phyloP scores from a whole-genome alignment of 164 flowering plant genomes.

The Malania oleifera region DNA sequence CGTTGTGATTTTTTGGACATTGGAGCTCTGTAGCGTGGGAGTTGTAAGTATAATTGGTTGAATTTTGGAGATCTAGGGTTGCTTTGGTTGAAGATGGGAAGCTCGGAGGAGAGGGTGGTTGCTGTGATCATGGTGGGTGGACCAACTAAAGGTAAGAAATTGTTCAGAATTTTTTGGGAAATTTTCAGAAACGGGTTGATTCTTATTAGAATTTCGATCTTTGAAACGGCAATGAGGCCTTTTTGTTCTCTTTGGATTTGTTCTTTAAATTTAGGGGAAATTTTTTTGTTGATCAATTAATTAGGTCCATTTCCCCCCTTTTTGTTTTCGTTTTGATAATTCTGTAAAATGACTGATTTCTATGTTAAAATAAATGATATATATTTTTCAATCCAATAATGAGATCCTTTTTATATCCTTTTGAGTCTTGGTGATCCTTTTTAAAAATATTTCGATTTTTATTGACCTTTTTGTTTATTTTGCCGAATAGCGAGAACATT shows the following conservation, averaged over 20 bases:
- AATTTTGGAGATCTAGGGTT: conserved; percentile 11
- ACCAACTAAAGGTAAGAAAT: conserved; percentile 74
- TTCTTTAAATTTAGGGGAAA: neutral
- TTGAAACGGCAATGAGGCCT: too few relatives aligned
- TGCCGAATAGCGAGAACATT: neutral
- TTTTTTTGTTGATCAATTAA: conserved; percentile 1
- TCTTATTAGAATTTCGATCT: neutral
- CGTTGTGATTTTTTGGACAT: neutral
- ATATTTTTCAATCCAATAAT: too few relatives aligned
- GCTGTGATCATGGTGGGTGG: conserved; percentile 97
- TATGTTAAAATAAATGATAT: too few relatives aligned
- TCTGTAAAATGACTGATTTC: too few relatives aligned
- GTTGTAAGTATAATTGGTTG: neutral
- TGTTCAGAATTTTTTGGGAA: neutral
- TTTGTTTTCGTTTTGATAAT: too few relatives aligned
- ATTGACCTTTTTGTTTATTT: neutral
- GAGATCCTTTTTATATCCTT: neutral
- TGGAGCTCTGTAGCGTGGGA: neutral
- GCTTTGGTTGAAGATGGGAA: conserved; percentile 35
- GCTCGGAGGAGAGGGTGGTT: conserved; percentile 69
- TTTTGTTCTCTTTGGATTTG: too few relatives aligned
- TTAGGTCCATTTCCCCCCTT: neutral
- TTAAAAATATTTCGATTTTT: too few relatives aligned
- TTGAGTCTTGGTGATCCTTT: neutral
- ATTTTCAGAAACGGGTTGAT: neutral